Base-by-base conservation (phyloP, 768 basidiomycete genomes). In the Hebeloma cylindrosporum region DNA sequence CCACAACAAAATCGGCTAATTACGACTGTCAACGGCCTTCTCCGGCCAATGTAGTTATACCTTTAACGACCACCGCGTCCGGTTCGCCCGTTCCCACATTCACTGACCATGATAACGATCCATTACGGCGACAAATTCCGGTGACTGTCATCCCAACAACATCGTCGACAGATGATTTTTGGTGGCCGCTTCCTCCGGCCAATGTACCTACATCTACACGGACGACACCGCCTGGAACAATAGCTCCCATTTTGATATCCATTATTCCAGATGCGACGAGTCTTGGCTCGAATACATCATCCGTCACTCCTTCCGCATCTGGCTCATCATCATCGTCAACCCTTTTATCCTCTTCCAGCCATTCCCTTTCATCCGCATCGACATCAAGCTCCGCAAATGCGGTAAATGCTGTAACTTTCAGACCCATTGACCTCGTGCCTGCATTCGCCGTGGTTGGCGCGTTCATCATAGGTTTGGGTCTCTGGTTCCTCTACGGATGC, bases 401-500 rank as follows among this genome's bases (percentile, higher is more conserved):
- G 13, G 5, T 36, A 2, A 8, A n/a, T 1, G n/a, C n/a, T n/a
- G n/a, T n/a, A n/a, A n/a, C n/a, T 50, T 54, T 51, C 59, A 50
- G 43, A 8, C 36, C 59, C 3, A 43, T 55, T 5, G 50, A 65
- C 32, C 51, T 72, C 13, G 45, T 65, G 1, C 68, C 71, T 3
- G 52, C 64, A 6, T 59, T 67, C 30, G 66, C 56, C 4, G 46
- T 62, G 22, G 42, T 67, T 6, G 67, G 65, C 2, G 38, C 68
- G 4, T 35, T 70, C 32, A 39, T 68, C 22, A 60, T 66, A 5
- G 60, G 58, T 5, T 30, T 66, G 5, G 47, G 56, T 8, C 54
- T 62, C 1, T 74, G 71, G 72, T 45, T 69, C 13, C 38, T 62
- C 2, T 72, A 69, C 32, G 65, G 68, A 16, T 69, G 65, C 30